Evolutionary conservation across 2,329 filamentous ascomycete genomes (phyloP), one percentile per base, ranked within the genome.

Genomic region (Cylindrodendrum hubeiense): DNA sequence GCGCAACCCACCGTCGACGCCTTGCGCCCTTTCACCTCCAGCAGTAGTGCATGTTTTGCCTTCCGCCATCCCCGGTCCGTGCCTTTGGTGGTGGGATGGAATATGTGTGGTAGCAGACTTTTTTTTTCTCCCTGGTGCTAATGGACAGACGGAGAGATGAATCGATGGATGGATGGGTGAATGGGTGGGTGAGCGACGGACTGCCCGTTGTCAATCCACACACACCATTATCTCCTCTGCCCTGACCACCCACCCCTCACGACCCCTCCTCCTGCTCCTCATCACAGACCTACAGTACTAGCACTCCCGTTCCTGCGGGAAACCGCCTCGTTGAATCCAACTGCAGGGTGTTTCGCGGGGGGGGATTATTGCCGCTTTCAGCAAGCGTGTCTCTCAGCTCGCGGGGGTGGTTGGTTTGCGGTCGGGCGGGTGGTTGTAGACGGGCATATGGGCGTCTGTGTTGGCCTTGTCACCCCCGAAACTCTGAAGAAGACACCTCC

Each of bases 301-400:
- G 60, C 53, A 44, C 54, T 63, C 61, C 70, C 67, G 60, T 71
- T 72, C 56, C 67, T 71, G 67, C 71, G 63, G 66, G 67, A 68
- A 66, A 22, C 46, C 64, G 43, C 46, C 54, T 63, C 37, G 15
- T 53, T 30, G 15, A 10, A 44, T n/a, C n/a, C n/a, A 37, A n/a
- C 39, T 41, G 47, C 60, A 58, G 47, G 46, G 41, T 41, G 41
- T 63, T 65, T 65, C 63, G 70, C 59, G 64, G 70, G 63, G 69
- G 52, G 22, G 59, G 26, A 61, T 33, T 63, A 50, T 67, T 72
- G 21, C 70, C 67, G 46, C 21, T 70, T 72, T 68, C 44, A 67
- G 61, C 58, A 64, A 55, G 70, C 58, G 51, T 58, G 28, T 28
- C 46, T 55, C 43, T 62, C 37, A 44, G 63, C 64, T 59, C 49